Percentiles rank a stretch among this genome's conserved stretches.
phyloP scores from a whole-genome alignment of 164 flowering plant genomes.

The Berberis vulgaris region DNA sequence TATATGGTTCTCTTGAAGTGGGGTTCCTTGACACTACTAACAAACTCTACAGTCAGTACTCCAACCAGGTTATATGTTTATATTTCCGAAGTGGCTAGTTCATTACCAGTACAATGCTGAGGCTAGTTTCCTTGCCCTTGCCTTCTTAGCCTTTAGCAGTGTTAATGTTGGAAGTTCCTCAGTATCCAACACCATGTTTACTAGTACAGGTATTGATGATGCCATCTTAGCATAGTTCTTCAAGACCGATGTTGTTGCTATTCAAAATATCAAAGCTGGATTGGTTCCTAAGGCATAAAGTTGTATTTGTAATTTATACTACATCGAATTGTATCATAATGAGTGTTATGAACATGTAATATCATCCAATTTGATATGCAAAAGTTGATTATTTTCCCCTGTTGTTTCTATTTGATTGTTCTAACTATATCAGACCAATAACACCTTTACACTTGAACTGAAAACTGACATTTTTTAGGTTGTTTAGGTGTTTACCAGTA shows the following conservation, averaged over 20 bases:
- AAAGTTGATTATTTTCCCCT: too few species aligned
- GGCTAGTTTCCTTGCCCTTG: conserved; percentile 4
- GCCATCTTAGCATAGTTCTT: not conserved
- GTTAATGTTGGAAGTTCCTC: conserved; percentile 5
- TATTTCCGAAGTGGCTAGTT: conserved; percentile 18
- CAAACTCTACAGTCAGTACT: conserved; percentile 1
- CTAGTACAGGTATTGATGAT: conserved; percentile 1
- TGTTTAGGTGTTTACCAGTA: too few species aligned
- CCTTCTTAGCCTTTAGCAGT: conserved; percentile 18
- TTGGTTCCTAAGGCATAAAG: not conserved
- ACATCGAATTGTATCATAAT: too few species aligned
- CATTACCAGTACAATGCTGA: conserved; percentile 21
- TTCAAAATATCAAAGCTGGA: conserved; percentile 3
- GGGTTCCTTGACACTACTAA: conserved; percentile 21
- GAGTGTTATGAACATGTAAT: too few species aligned
- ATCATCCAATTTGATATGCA: too few species aligned
- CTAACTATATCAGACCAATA: too few species aligned
- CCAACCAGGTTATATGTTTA: conserved; percentile 17
- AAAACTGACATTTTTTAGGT: too few species aligned
- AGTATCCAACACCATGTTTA: conserved; percentile 4
- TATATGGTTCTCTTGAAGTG: conserved; percentile 11
- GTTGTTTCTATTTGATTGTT: too few species aligned
- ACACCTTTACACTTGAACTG: too few species aligned
- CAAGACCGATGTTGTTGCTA: conserved; percentile 4
- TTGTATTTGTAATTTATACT: too few species aligned